Base-by-base conservation (phyloP, 2,329 filamentous ascomycete genomes). In the Scedosporium dehoogii region DNA sequence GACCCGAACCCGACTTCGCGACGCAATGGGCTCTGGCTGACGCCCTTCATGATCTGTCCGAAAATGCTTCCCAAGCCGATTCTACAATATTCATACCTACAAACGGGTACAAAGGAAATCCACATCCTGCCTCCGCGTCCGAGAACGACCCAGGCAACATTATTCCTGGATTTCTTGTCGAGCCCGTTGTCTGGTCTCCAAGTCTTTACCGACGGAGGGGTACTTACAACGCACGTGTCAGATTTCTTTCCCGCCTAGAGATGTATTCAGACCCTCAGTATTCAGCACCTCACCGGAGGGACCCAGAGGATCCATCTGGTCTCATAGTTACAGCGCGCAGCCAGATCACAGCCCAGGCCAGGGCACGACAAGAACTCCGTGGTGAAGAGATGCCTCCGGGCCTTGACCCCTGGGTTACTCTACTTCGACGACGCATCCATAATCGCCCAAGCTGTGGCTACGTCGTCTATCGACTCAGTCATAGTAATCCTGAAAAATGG, bases 381-480 rank as follows among this genome's bases (percentile, higher is more conserved):
- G 44, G 44, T 21, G 44, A 18, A 21, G n/a, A n/a, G 44, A 16
- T 2, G 44, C 44, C 9, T 14, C 44, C n/a, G 18, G 44, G n/a
- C 18, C 14, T 21, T 48, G 6, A 10, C 44, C 16, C 44, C 21
- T 48, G 44, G 44, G n/a, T 48, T 48, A 9, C n/a, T 48, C 44
- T 14, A 6, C 3, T 48, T 18, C 44, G 44, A 48, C 44, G 7
- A 21, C n/a, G n/a, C 44, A 5, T 21, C 16, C n/a, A 3, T 10
- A 48, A 48, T 48, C 44, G 44, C 18, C 44, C 44, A 4, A 21
- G 29, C 14, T 71, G 68, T 69, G 67, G 64, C 9, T 69, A 61
- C 59, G 68, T 70, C 0, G 67, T 65, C 0, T 72, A 71, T 25
- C 66, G 70, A 0, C 6, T 67, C 0, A 68, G 63, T 21, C 64